Base-by-base conservation (phyloP, 208 protist species). In the Phytomonas sp. region DNA sequence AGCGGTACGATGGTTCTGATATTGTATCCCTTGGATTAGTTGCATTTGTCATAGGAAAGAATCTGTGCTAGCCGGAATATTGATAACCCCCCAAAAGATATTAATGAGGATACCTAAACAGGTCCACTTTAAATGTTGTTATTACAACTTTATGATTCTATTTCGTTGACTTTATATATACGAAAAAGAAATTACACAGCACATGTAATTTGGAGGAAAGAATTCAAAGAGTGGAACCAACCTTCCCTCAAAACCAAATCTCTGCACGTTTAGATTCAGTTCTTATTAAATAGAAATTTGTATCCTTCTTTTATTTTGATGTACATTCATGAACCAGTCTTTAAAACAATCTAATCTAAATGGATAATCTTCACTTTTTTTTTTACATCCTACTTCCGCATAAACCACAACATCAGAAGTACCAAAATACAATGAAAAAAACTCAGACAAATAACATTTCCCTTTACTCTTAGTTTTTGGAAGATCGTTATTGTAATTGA, bases 1-100 rank as follows among this genome's bases (percentile, higher is more conserved):
- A 70, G 32, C 86, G 82, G 70, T 84, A 78, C 8, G 63, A 11
- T 40, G 83, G 77, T 63, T 72, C 34, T 14, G 66, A 29, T 10
- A 0, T 34, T 23, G 66, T 36, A 19, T 49, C 64, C 33, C 31
- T 34, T 11, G 63, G 26, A 4, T 12, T 8, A 4, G 31, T 34
- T 16, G 12, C 14, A 16, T 16, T 5, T 14, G 69, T 8, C 56
- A 40, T 40, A 16, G 45, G 16, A 16, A 29, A n/a, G 4, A 32
- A 59, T 29, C 42, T 49, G 40, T 7, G 29, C 11, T 12, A 45
- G 10, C 32, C 7, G 34, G 10, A 66, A 49, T 10, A 49, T 10
- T 4, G 40, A 10, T n/a, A n/a, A n/a, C n/a, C 40, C 2, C 40
- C 19, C 6, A 19, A 49, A 49, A 16, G 40, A 12, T 49, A 23